A percentile compares a stretch with the other conserved stretches of the same genome.
Conservation (phyloP, 2,329 filamentous ascomycete genomes). For the Trichoderma atrobrunneum region DNA sequence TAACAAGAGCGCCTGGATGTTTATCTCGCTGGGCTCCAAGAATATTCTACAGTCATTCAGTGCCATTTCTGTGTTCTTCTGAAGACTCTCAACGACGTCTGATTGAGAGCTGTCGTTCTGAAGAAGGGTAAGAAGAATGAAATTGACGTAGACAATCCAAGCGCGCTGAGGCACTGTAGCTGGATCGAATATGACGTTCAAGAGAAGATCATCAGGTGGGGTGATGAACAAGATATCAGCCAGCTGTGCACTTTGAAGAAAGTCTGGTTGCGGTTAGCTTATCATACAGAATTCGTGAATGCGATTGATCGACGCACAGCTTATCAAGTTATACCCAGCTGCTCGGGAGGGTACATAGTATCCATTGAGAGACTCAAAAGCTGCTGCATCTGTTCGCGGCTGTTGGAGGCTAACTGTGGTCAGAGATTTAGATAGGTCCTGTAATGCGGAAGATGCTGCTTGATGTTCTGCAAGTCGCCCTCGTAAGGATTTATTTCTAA, state of each 20-base stretch:
- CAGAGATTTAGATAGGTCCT: background rate
- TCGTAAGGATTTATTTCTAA: background rate
- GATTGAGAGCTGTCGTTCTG: background rate
- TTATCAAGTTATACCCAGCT: slow-evolving; percentile 1
- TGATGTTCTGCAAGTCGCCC: background rate
- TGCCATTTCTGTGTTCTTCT: slow-evolving; percentile 8
- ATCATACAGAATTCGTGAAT: too few species aligned
- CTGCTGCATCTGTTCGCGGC: background rate
- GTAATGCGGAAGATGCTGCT: background rate
- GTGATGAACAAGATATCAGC: background rate
- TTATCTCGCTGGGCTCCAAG: slow-evolving; percentile 11
- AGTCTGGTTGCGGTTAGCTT: background rate
- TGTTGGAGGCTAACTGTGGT: background rate
- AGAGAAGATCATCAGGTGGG: background rate
- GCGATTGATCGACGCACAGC: background rate
- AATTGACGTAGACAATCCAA: background rate
- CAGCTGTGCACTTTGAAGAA: background rate
- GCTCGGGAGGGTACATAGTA: background rate
- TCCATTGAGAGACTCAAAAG: background rate
- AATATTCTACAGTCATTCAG: slow-evolving; percentile 9
- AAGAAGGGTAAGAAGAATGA: background rate
- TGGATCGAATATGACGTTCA: background rate
- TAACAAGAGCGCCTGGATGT: slow-evolving; percentile 11
- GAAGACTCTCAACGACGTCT: background rate
- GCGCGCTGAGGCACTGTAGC: background rate